These are phyloP conservation scores for Neurospora crassa DNA, from an alignment of 2,329 filamentous ascomycete species.

Conservation along the genomic window DNA sequence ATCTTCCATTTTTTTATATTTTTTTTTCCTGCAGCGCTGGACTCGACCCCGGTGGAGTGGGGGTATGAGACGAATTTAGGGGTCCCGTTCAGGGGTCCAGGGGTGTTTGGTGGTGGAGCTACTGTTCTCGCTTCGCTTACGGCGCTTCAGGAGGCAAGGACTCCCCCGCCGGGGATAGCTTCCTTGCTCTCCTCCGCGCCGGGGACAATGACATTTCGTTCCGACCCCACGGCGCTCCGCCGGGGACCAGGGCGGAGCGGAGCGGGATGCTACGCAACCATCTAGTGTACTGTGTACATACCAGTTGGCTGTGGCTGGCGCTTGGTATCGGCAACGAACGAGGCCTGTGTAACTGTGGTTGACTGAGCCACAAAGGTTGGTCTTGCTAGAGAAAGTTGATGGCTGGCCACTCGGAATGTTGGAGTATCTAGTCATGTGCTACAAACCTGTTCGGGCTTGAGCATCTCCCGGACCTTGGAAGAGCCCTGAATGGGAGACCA, in stretches of 20 bases:
- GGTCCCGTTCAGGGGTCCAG: not conserved
- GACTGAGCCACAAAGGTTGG: not conserved
- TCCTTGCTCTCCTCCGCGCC: not conserved
- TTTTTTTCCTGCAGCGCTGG: not conserved
- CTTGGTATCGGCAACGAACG: not conserved
- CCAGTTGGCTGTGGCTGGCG: not conserved
- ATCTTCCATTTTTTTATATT: not conserved
- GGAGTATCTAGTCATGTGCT: not conserved
- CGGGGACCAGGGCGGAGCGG: not conserved
- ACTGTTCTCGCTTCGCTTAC: conserved; percentile 3
- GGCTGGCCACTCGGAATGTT: not conserved
- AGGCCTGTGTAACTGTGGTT: not conserved
- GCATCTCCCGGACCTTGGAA: not conserved
- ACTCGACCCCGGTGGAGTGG: not conserved
- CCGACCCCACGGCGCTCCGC: not conserved
- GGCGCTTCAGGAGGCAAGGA: not conserved
- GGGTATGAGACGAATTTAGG: not conserved
- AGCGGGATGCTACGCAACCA: not conserved
- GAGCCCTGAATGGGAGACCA: not conserved
- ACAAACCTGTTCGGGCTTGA: not conserved
- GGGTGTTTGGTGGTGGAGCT: not conserved
- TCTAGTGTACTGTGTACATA: not conserved
- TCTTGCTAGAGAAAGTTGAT: not conserved
- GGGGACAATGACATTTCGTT: not conserved
- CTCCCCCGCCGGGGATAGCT: not conserved